Percentiles rank a stretch among this genome's conserved stretches.
phyloP scores from a whole-genome alignment of 805 yeast genomes.

The Candida saitoana region DNA sequence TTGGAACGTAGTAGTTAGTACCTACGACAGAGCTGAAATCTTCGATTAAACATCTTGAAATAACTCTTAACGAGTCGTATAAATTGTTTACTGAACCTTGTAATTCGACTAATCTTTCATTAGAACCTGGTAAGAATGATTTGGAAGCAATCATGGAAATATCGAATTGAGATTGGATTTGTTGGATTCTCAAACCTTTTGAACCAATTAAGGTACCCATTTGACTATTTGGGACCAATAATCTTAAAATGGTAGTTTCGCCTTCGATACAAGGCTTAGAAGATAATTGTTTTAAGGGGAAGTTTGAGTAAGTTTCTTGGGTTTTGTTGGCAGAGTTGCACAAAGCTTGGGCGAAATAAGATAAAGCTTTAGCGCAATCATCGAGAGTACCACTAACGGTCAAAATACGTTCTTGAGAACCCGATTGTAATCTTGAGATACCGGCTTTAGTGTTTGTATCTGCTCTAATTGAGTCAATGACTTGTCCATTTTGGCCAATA shows the following conservation, averaged over 20 bases:
- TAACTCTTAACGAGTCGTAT: constrained; percentile 50
- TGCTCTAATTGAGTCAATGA: constrained; percentile 71
- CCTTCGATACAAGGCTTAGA: constrained; percentile 49
- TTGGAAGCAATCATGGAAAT: constrained; percentile 87
- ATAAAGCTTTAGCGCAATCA: constrained; percentile 64
- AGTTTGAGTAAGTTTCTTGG: constrained; percentile 43
- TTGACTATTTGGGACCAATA: constrained; percentile 77
- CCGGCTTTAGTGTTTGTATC: constrained; percentile 81
- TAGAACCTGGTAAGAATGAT: constrained; percentile 73
- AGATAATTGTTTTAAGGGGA: constrained; percentile 58
- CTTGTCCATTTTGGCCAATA: constrained; percentile 80
- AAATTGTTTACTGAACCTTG: constrained; percentile 73
- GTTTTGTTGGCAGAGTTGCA: constrained; percentile 37
- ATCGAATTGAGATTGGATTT: constrained; percentile 61
- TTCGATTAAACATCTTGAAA: constrained; percentile 69
- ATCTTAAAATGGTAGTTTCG: constrained; percentile 54
- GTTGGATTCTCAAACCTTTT: constrained; percentile 75
- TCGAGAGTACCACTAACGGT: constrained; percentile 73
- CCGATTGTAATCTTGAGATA: constrained; percentile 73
- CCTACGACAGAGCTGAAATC: constrained; percentile 67
- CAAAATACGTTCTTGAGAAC: constrained; percentile 77
- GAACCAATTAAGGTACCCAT: constrained; percentile 88
- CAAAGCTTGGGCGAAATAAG: constrained; percentile 64
- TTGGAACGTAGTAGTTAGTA: constrained; percentile 61
- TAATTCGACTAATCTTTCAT: constrained; percentile 81